These are phyloP conservation scores for Canavalia ensiformis DNA, from an alignment of 306 rosid genomes.

Conservation along the genomic window DNA sequence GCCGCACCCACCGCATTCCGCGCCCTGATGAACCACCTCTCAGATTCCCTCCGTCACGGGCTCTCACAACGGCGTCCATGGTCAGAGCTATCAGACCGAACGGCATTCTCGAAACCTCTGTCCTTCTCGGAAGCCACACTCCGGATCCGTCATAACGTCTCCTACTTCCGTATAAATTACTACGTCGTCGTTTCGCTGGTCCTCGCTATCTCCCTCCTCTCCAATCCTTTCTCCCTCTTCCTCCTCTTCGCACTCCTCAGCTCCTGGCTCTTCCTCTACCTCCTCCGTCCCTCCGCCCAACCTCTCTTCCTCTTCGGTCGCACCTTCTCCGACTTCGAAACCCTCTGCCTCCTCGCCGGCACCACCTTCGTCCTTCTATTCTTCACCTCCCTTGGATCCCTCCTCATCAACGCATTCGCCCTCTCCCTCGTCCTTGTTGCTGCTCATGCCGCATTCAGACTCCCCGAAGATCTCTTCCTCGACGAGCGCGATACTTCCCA, in stretches of 20 bases:
- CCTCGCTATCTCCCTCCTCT: neutral
- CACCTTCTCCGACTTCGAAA: conserved; percentile 29
- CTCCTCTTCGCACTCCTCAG: neutral
- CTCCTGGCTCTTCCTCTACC: conserved; percentile 6
- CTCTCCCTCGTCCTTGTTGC: neutral
- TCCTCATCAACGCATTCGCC: neutral
- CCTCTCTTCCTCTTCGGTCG: conserved; percentile 11
- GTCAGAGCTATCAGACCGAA: neutral
- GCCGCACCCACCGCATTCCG: neutral
- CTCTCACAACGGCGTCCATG: neutral
- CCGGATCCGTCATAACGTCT: neutral
- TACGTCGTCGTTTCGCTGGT: conserved; percentile 1
- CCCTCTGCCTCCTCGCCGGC: conserved; percentile 2
- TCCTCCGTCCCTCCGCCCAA: neutral
- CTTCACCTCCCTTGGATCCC: conserved; percentile 3
- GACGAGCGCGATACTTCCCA: neutral
- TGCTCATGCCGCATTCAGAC: neutral
- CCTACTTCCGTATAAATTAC: conserved; percentile 13
- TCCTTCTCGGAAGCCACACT: neutral
- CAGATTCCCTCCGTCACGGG: neutral
- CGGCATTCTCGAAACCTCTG: neutral
- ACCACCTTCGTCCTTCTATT: neutral
- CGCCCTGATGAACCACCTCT: neutral
- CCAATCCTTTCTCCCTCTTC: neutral
- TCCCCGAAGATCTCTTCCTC: conserved; percentile 27